Base-by-base conservation (phyloP, 2,329 filamentous ascomycete species). In the Plectosphaerella plurivora region DNA sequence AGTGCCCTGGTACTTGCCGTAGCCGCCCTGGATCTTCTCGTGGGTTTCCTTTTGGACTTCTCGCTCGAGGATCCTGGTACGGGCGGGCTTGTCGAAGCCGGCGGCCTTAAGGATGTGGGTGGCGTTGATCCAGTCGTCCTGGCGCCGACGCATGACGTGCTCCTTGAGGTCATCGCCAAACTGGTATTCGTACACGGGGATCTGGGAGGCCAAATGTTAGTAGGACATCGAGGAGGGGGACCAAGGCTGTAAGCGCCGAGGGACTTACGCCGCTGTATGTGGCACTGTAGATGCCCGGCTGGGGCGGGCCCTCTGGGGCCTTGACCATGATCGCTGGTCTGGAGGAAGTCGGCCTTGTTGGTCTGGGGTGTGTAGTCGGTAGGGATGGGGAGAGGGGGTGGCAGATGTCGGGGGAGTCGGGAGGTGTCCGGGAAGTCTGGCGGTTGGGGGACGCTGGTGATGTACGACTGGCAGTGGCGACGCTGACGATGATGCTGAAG, bases 81-180 rank as follows among this genome's bases (percentile, higher is more conserved):
- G 82, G 12, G 93, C 91, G 3, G 94, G 94, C 71, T 99, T 99
- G 71, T 99, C 94, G 65, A 96, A 96, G 52, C 93, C 93, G 57
- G 94, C 94, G 41, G 95, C 91, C 67, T 99, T 99, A 47, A 99
- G 76, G 55, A 99, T 97, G 67, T 99, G 94, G 51, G 94, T 99
- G n/a, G 94, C 94, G 77, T 99, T 99, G 74, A 99, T 94, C 91
- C 93, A 99, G 71, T 97, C 86, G 70, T 99, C 94, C 50, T 85
- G 82, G 55, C 93, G 86, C 49, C 94, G 84, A 69, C 94, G 88
- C 94, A 99, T 99, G 59, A 97, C 89, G 89, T 97, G 91, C 63
- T 88, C 82, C 66, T 87, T 86, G 33, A 85, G 66, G 66, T 95
- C 91, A 59, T 77, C 79, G 36, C 87, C 90, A 62, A 96, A 87